Base-by-base conservation (phyloP, 2,329 filamentous ascomycete species). In the Fusarium gaditjirri region DNA sequence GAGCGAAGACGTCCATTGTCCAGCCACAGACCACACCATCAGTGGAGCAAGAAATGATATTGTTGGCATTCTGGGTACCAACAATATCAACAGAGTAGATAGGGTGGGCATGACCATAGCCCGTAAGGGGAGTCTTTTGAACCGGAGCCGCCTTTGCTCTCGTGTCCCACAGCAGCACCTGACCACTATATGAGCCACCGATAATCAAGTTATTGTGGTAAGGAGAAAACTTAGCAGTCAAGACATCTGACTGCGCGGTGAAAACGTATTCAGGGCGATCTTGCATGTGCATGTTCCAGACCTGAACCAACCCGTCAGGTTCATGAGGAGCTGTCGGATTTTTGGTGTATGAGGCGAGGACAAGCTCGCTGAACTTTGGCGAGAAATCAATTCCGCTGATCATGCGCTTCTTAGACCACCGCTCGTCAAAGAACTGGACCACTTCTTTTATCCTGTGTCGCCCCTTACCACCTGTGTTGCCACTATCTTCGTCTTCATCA, bases 391-490 rank as follows among this genome's bases (percentile, higher is more conserved):
- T 91, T 77, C 94, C 93, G 80, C 94, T 98, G 79, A 99, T 92
- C 93, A 98, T 98, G 73, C 95, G 92, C 84, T 98, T 97, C 86
- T 97, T 97, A 78, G 94, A 97, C 93, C 95, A 98, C 80, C 94
- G 89, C 68, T 97, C 93, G 78, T 98, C 95, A 83, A 93, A 97
- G 82, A 98, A 98, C 77, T 98, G 95, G 39, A 93, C 91, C 53
- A 97, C 87, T 82, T 99, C 95, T 80, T 93, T 95, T 76, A 97
- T 89, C 72, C 92, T 89, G 74, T 93, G 86, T 43, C 92, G 90
- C 55, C 91, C 92, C 71, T 92, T 92, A 8, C 91, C 92, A 36
- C 89, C 88, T 6, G 88, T 89, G 65, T 92, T 92, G 21, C 92
- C 92, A 55, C 83, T 86, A 72, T 94, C 91, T 74, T 94, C 94